Evolutionary conservation across 129 eudicot species (phyloP).

Genomic region (Helianthus tuberosus): DNA sequence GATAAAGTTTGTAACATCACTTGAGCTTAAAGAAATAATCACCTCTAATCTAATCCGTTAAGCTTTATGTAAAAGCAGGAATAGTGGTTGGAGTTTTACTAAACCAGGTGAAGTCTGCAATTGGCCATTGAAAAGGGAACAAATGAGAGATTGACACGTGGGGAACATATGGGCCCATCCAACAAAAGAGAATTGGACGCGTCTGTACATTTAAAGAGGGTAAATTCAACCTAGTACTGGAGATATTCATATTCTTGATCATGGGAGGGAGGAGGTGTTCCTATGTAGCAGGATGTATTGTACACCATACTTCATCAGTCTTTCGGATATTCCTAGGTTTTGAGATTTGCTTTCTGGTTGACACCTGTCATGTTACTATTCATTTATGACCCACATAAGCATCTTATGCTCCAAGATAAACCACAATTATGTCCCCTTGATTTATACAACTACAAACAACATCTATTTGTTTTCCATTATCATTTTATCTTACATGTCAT

Average conservation of each 20-base stretch:
- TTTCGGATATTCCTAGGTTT: slow-evolving; percentile 29
- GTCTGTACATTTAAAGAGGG: slow-evolving; percentile 16
- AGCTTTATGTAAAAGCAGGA: slow-evolving; percentile 22
- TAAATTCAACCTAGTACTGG: slow-evolving; percentile 31
- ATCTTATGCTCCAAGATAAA: slow-evolving; percentile 31
- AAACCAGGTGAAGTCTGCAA: neutral
- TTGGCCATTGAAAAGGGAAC: slow-evolving; percentile 9
- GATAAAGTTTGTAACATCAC: neutral
- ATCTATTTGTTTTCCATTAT: slow-evolving; percentile 5
- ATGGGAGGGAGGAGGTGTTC: slow-evolving; percentile 29
- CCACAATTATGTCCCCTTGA: slow-evolving; percentile 27
- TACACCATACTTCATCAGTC: slow-evolving; percentile 4
- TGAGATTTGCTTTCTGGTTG: neutral
- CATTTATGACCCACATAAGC: slow-evolving; percentile 13
- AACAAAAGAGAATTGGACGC: slow-evolving; percentile 24
- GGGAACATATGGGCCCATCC: slow-evolving; percentile 21
- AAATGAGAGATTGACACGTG: slow-evolving; percentile 24
- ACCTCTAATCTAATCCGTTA: neutral
- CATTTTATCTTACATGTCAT: neutral
- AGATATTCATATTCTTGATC: slow-evolving; percentile 25
- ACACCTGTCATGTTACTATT: slow-evolving; percentile 31
- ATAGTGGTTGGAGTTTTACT: neutral
- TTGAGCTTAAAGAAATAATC: neutral
- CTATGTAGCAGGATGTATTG: slow-evolving; percentile 29
- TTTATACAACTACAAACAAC: slow-evolving; percentile 5